phyloP scores from a whole-genome alignment of 2,329 filamentous ascomycete genomes.

The Mollisia scopiformis region DNA sequence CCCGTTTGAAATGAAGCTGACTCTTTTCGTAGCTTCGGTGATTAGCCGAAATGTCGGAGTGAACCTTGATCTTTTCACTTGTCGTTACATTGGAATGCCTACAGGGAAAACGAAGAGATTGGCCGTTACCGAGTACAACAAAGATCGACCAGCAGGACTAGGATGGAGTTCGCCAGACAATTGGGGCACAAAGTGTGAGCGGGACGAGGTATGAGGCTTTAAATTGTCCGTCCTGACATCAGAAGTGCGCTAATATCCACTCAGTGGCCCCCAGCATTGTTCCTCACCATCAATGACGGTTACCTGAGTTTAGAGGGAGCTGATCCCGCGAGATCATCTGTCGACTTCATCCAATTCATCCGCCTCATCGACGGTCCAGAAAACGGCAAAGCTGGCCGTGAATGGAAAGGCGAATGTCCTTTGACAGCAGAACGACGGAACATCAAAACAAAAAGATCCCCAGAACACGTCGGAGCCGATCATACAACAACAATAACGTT shows the following conservation, averaged over 20 bases:
- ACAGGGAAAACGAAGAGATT: background rate
- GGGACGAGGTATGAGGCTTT: constrained; percentile 11
- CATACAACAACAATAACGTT: background rate
- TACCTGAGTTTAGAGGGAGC: constrained; percentile 5
- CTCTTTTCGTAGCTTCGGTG: background rate
- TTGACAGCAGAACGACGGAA: background rate
- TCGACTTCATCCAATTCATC: constrained; percentile 3
- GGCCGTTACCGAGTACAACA: background rate
- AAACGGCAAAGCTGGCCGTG: background rate
- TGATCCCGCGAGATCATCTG: background rate
- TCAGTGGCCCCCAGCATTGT: constrained; percentile 1
- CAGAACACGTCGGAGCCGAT: background rate
- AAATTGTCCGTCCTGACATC: background rate
- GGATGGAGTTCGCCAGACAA: background rate
- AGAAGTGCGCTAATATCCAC: background rate
- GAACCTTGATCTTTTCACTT: background rate
- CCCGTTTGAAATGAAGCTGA: too few relatives aligned
- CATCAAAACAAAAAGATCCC: background rate
- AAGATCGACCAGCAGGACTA: constrained; percentile 2
- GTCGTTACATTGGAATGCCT: background rate
- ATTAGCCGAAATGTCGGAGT: background rate
- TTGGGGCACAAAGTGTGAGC: constrained; percentile 2
- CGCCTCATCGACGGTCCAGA: background rate
- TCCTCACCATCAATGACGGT: constrained; percentile 5
- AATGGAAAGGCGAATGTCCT: constrained; percentile 1